A percentile compares a stretch with the other conserved stretches of the same genome.
phyloP scores from a whole-genome alignment of 202 grass and related monocot species.

The Setaria viridis region DNA sequence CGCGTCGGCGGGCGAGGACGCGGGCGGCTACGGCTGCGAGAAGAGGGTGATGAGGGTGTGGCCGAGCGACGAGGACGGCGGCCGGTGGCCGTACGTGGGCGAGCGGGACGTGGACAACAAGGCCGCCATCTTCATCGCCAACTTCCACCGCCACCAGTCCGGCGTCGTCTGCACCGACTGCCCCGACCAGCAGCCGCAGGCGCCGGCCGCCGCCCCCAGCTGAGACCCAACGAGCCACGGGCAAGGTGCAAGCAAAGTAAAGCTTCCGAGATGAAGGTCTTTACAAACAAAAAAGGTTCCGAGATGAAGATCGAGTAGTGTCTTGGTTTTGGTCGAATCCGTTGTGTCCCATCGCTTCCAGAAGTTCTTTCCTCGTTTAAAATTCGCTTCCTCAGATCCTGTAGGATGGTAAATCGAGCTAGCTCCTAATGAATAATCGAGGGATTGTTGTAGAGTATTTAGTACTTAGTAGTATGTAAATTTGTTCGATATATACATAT shows the following conservation, averaged over 20 bases:
- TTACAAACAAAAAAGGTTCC: neutral
- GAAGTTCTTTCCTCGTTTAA: neutral
- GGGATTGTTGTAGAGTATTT: neutral
- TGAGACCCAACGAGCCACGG: no score
- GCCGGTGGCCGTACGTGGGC: slow-evolving; percentile 42
- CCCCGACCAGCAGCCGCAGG: neutral
- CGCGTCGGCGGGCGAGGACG: neutral
- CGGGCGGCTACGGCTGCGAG: slow-evolving; percentile 4
- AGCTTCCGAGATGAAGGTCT: neutral
- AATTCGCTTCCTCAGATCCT: neutral
- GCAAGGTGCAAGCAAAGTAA: neutral
- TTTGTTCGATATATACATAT: slow-evolving; percentile 17
- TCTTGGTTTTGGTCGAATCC: slow-evolving; percentile 25
- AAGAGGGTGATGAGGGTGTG: slow-evolving; percentile 30
- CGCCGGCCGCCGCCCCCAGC: neutral
- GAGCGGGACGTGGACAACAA: slow-evolving; percentile 54
- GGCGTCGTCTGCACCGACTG: slow-evolving; percentile 33
- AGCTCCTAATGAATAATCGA: slow-evolving; percentile 49
- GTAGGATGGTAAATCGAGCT: neutral
- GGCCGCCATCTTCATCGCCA: slow-evolving; percentile 52
- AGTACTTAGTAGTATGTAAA: slow-evolving; percentile 41
- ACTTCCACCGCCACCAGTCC: slow-evolving; percentile 59
- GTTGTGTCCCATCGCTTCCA: neutral
- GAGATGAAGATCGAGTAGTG: neutral
- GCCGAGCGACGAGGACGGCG: slow-evolving; percentile 68